Conservation (phyloP, 164 flowering plant species). For the Umbilicus rupestris region DNA sequence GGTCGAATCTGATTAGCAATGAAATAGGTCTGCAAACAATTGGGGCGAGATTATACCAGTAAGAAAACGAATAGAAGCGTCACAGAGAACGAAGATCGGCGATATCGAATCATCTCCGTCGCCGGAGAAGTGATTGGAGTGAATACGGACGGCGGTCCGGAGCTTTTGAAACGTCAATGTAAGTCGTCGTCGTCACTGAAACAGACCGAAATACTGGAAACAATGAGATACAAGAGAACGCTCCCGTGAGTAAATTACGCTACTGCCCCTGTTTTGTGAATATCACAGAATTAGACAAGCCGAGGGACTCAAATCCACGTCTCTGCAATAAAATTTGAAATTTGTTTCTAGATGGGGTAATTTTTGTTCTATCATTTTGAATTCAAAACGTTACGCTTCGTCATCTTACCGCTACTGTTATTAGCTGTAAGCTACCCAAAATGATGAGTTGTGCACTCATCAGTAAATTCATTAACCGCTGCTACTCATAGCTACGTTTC, state of each 20-base stretch:
- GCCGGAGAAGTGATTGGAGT: neutral
- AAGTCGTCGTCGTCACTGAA: constrained; percentile 2
- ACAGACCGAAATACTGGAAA: neutral
- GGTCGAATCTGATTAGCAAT: neutral
- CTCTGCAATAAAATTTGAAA: no score
- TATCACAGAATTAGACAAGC: no score
- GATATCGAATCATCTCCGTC: neutral
- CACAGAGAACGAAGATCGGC: neutral
- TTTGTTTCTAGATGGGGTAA: no score
- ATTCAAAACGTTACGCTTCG: no score
- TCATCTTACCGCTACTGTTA: no score
- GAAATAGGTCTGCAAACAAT: neutral
- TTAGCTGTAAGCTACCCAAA: no score
- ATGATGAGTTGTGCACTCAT: no score
- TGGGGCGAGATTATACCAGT: neutral
- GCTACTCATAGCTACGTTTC: no score
- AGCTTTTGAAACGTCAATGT: neutral
- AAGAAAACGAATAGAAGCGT: neutral
- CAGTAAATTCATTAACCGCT: no score
- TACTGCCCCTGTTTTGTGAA: neutral
- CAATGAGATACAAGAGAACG: neutral
- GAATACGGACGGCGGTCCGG: neutral
- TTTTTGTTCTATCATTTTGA: no score
- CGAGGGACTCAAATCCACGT: no score
- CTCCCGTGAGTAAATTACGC: neutral